phyloP scores from a whole-genome alignment of 805 yeast genomes.

The Naumovozyma baii region DNA sequence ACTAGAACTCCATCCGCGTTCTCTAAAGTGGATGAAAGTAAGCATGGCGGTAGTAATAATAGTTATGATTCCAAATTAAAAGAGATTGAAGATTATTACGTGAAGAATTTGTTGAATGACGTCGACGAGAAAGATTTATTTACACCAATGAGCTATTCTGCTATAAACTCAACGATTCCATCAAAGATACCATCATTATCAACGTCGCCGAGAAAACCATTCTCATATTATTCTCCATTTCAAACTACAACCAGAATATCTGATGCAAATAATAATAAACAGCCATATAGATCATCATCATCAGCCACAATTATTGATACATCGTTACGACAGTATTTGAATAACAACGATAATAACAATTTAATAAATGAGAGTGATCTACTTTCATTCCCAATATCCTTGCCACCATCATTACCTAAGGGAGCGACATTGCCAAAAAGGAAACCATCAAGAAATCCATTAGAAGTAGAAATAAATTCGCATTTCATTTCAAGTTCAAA shows the following conservation, averaged over 20 bases:
- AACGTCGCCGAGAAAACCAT: not conserved
- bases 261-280: too few species aligned
- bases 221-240: too few species aligned
- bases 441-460: conserved; percentile 3
- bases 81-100: conserved; percentile 29
- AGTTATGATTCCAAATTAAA: conserved; percentile 16
- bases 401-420: too few species aligned
- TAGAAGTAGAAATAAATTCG: conserved; percentile 26
- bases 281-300: too few species aligned
- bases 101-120: conserved; percentile 24
- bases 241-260: too few species aligned
- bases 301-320: too few species aligned
- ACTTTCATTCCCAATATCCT: not conserved
- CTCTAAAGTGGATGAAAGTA: conserved; percentile 17
- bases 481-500: conserved; percentile 14
- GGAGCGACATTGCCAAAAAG: too few species aligned
- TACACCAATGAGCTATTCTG: too few species aligned
- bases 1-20: conserved; percentile 21
- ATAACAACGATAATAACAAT: not conserved
- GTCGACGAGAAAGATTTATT: conserved; percentile 7
- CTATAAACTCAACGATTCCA: not conserved
- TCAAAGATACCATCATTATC: not conserved
- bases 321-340: not conserved
- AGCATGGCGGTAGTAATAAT: not conserved
- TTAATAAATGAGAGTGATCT: not conserved